Base-by-base conservation (phyloP, 2,329 filamentous ascomycete genomes). In the Fragosphaeria purpurea region DNA sequence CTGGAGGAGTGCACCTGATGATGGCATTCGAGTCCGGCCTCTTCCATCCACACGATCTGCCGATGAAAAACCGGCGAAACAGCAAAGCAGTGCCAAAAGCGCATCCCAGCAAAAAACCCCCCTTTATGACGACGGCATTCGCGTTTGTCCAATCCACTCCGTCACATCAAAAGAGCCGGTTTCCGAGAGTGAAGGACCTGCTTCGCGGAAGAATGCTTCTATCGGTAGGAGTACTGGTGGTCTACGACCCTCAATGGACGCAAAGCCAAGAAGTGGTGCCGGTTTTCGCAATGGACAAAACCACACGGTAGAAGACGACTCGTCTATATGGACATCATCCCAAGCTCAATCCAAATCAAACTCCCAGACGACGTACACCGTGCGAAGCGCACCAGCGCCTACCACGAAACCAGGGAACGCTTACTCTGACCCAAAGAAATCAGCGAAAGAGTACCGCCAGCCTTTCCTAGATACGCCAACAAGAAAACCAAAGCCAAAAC, bases 1-100 rank as follows among this genome's bases (percentile, higher is more conserved):
- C 51, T 60, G 55, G 48, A 59, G 57, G 44, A 56, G 56, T 48
- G 53, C 59, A 30, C 51, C 57, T 9, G 57, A 63, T 42, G 57
- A 68, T 51, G 55, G 57, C 5, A 59, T 62, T 40, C 66, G 73
- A 22, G 67, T 76, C 22, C 68, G 58, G 8, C 70, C 74, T 1
- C 37, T 60, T 6, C 49, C 50, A 5, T 44, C 52, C 6, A 49
- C 52, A 4, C 53, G 44, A 30, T 52, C 56, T 9, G 51, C 53
- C 6, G 47, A 52, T 9, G 45, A 44, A 4, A 11, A 32, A 13
- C 31, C 37, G 37, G 33, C 41, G 10, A 42, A 32, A 12, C 46
- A 22, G n/a, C 35, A 42, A n/a, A 44, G 42, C 13, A 32, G 13
- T 35, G 22, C 7, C 12, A 39, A 7, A n/a, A 32, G 12, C 30